A percentile compares a stretch with the other conserved stretches of the same genome.
These are phyloP conservation scores for Sclerotinia trifoliorum DNA, from an alignment of 2,329 filamentous ascomycete species.

Conservation along the genomic window DNA sequence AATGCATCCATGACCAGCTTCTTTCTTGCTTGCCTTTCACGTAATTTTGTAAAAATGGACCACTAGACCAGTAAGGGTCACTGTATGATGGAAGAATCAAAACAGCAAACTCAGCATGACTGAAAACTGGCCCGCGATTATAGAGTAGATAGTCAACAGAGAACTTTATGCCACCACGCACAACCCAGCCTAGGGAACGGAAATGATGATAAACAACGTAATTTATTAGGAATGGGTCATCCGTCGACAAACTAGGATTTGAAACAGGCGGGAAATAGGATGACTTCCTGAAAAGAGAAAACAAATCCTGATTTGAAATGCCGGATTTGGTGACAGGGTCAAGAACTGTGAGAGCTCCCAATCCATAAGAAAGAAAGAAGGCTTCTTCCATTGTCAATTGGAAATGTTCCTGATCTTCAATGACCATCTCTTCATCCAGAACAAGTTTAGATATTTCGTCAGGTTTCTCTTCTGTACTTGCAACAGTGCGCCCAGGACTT, in stretches of 20 bases:
- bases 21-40: constrained; percentile 51
- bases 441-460: constrained; percentile 2
- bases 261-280: constrained; percentile 64
- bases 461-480: constrained; percentile 16
- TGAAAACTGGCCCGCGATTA: constrained; percentile 86
- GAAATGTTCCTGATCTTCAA: constrained; percentile 74
- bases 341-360: constrained; percentile 69
- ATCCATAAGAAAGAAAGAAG: constrained; percentile 80
- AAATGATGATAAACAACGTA: constrained; percentile 96
- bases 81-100: constrained; percentile 81
- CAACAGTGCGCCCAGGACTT: constrained; percentile 30
- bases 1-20: constrained; percentile 83
- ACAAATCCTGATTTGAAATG: constrained; percentile 17
- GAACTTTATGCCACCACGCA: constrained; percentile 90
- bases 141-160: constrained; percentile 95
- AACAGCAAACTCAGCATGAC: constrained; percentile 90
- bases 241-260: constrained; percentile 56
- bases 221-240: constrained; percentile 81
- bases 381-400: constrained; percentile 88
- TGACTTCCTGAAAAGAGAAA: constrained; percentile 48
- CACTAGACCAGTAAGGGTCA: constrained; percentile 65
- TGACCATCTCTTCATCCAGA: constrained; percentile 35
- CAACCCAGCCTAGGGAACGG: constrained; percentile 91
- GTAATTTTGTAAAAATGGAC: constrained; percentile 48
- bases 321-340: constrained; percentile 47